phyloP scores from a whole-genome alignment of 129 eudicot genomes.

The Kitagawia praeruptora region DNA sequence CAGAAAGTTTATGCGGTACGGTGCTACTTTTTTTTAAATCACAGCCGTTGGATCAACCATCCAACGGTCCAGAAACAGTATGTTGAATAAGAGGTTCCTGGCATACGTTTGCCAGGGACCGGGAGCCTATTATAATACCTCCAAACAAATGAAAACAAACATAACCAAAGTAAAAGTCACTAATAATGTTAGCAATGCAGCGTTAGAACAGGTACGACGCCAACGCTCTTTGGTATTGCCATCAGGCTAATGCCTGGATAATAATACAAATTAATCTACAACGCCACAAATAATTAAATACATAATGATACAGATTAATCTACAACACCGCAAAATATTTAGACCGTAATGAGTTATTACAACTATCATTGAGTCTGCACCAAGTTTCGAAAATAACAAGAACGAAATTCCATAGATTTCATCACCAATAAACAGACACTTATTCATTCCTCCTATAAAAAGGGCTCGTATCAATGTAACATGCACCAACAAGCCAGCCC shows the following conservation, averaged over 20 bases:
- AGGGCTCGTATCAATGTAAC: neutral
- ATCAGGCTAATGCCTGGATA: slow-evolving; percentile 4
- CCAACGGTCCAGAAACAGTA: no score
- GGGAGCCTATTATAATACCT: neutral
- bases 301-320: neutral
- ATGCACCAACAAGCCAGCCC: neutral
- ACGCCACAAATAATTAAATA: neutral
- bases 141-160: slow-evolving; percentile 2
- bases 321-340: neutral
- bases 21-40: no score
- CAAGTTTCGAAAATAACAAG: slow-evolving; percentile 11
- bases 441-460: neutral
- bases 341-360: neutral
- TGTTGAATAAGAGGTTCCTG: no score
- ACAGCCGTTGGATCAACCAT: no score
- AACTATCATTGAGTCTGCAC: neutral
- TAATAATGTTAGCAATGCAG: neutral
- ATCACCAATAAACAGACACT: neutral
- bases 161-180: neutral
- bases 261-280: neutral
- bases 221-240: slow-evolving; percentile 10
- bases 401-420: neutral
- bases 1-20: no score
- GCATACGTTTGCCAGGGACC: no score
- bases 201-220: neutral